Conservation (phyloP, 73 alveolate genomes). For the Paramecium sexaurelia region DNA sequence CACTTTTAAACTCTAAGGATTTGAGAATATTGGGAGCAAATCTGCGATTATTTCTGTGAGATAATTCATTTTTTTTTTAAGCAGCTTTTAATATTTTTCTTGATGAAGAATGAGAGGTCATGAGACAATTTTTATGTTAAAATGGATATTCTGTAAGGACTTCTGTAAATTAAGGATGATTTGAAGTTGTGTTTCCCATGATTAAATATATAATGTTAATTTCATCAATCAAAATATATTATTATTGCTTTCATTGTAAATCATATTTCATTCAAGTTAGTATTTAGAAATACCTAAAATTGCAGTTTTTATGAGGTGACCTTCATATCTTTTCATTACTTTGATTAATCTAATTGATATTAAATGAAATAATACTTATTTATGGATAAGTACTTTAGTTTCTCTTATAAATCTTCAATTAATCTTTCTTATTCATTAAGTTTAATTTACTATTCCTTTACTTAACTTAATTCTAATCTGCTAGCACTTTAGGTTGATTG, state of each 20-base stretch:
- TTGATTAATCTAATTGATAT: not conserved
- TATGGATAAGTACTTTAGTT: not conserved
- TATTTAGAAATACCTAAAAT: not conserved
- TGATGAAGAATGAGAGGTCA: not conserved
- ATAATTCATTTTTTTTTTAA: not conserved
- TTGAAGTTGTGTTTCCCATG: not conserved
- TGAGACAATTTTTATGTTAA: not conserved
- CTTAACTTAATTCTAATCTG: not conserved
- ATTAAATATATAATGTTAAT: not conserved
- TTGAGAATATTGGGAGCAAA: not conserved
- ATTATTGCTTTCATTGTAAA: not conserved
- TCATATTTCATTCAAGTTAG: not conserved
- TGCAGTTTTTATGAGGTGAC: not conserved
- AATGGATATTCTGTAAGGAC: not conserved
- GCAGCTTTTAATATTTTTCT: slow-evolving; percentile 16
- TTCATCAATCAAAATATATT: not conserved
- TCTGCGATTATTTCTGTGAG: not conserved
- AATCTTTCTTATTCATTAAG: not conserved
- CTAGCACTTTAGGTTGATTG: not conserved
- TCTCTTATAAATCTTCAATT: not conserved
- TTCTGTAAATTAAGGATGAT: not conserved
- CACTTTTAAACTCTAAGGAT: not conserved
- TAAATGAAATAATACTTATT: not conserved
- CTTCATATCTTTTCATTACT: not conserved
- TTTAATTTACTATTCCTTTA: not conserved